phyloP scores from a whole-genome alignment of 306 rosid species.

The Cajanus cajan region DNA sequence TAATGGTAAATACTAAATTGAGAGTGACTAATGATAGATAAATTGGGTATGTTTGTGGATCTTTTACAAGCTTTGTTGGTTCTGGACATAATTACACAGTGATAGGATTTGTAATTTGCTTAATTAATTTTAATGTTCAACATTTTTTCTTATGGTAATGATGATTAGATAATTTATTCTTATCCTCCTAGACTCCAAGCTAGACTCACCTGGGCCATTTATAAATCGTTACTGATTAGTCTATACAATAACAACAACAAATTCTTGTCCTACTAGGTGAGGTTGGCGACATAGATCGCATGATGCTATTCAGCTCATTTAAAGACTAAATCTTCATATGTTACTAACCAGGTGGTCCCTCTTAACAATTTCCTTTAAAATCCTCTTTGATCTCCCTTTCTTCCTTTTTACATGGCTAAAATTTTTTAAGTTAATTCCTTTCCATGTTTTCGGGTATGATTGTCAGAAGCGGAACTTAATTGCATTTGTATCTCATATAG shows the following conservation, averaged over 20 bases:
- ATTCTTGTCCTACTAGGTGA: background rate
- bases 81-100: background rate
- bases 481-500: background rate
- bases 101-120: background rate
- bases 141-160: background rate
- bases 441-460: background rate
- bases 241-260: background rate
- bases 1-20: background rate
- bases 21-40: background rate
- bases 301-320: background rate
- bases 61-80: background rate
- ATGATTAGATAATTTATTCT: background rate
- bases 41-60: background rate
- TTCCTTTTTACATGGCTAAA: background rate
- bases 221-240: background rate
- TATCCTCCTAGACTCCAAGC: background rate
- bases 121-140: background rate
- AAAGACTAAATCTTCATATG: background rate
- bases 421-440: background rate
- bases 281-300: background rate
- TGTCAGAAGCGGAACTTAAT: background rate
- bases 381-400: background rate
- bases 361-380: background rate
- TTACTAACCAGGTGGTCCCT: background rate
- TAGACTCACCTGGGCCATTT: background rate